Evolutionary conservation across 768 basidiomycete species (phyloP), one percentile per base, ranked within the genome.

Genomic region (Trametes cinnabarina): DNA sequence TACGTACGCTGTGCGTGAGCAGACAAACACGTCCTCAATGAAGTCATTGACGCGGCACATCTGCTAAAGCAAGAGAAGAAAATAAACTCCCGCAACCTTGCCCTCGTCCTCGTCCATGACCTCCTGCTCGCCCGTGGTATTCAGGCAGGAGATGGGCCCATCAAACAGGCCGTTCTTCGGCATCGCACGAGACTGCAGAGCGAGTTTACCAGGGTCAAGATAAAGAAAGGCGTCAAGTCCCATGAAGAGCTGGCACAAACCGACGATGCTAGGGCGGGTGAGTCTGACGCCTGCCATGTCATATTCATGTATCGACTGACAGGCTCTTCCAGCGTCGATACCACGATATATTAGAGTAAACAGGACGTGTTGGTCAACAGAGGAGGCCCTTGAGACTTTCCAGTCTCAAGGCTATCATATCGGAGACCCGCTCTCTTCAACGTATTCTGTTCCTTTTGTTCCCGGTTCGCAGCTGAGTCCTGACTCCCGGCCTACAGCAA

Each of bases 71-170:
- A 88, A 65, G 95, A 96, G 73, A 82, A 81, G 67, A 90, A 88
- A 65, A 78, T 96, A 53, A 86, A 84, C 1, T 90, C 92, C 0
- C 67, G 76, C 39, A 90, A 86, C 66, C 80, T 98, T 44, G 86
- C 89, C 2, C 79, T 94, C 7, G 86, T 96, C 40, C 86, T 98
- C 32, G 85, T 95, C 1, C 96, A 99, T 64, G 97, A 99, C 72
- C 73, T 95, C 8, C 77, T 99, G 25, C 78, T 97, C 37, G 79
- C 90, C 15, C 76, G 82, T 19, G 91, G 94, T 10, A 93, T 99
- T 62, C 92, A 97, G 70, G 88, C 92, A 7, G 86, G 91, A 44
- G 88, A 96, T 69, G 93, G 95, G 22, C 90, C 92, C 3, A 76
- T 96, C 51, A 97, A 97, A 65, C 88, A 91, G 66, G 92, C 92